A percentile compares a stretch with the other conserved stretches of the same genome.
phyloP scores from a whole-genome alignment of 805 yeast species.

The Wickerhamomyces canadensis region DNA sequence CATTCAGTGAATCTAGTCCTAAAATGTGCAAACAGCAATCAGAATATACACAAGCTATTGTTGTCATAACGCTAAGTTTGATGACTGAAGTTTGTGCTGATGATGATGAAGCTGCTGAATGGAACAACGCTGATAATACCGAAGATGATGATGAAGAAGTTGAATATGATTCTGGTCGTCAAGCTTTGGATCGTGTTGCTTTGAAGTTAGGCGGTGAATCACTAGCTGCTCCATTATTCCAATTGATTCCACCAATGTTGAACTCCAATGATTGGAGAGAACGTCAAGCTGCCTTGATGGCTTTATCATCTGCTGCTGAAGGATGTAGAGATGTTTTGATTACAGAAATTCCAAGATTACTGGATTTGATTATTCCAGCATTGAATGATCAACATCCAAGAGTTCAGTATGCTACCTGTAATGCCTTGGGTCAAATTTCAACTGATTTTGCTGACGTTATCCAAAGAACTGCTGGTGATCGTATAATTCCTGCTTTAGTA shows the following conservation, averaged over 20 bases:
- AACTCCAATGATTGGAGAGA: conserved; percentile 81
- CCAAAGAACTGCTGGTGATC: conserved; percentile 73
- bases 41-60: conserved; percentile 64
- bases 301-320: conserved; percentile 93
- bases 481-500: conserved; percentile 83
- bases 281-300: conserved; percentile 96
- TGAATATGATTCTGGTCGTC: conserved; percentile 88
- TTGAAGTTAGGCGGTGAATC: conserved; percentile 77
- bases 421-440: conserved; percentile 93
- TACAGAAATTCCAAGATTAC: conserved; percentile 70
- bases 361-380: conserved; percentile 83
- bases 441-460: conserved; percentile 92
- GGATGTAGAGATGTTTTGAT: conserved; percentile 90
- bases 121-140: conserved; percentile 76
- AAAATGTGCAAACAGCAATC: conserved; percentile 85
- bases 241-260: conserved; percentile 79
- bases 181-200: conserved; percentile 87
- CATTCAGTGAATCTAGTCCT: conserved; percentile 91
- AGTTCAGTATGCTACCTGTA: conserved; percentile 96
- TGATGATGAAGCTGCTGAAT: conserved; percentile 84
- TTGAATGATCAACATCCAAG: conserved; percentile 84
- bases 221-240: conserved; percentile 81
- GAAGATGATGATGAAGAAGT: conserved; percentile 81
- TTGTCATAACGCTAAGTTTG: conserved; percentile 69
- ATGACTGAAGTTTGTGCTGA: conserved; percentile 90